These are phyloP conservation scores for Trametes meyenii DNA, from an alignment of 768 basidiomycete genomes.

Conservation along the genomic window DNA sequence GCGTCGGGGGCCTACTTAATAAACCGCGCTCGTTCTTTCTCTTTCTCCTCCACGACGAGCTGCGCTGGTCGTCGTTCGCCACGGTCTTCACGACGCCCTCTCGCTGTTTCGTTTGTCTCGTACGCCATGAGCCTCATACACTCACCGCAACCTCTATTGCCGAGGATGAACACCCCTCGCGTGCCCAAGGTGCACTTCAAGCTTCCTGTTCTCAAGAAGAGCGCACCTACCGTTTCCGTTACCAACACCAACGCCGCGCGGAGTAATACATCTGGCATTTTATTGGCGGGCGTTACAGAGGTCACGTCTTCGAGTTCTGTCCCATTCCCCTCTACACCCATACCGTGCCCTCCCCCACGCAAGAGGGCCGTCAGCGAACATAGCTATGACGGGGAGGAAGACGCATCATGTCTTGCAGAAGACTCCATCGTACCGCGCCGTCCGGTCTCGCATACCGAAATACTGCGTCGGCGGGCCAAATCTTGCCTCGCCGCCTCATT, in stretches of 20 bases:
- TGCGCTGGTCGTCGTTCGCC: conserved; percentile 23
- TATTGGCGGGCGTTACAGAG: not conserved
- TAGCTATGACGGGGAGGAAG: conserved; percentile 23
- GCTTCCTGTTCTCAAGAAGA: conserved; percentile 32
- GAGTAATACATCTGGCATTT: conserved; percentile 1
- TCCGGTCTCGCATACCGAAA: conserved; percentile 22
- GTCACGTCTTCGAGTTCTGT: conserved; percentile 28
- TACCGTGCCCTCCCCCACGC: conserved; percentile 22
- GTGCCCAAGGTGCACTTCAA: conserved; percentile 23
- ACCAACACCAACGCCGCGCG: conserved; percentile 37
- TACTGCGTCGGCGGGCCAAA: conserved; percentile 38
- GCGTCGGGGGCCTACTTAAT: conserved; percentile 9
- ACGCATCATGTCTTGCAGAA: not conserved
- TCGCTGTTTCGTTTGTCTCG: not conserved
- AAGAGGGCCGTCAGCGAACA: conserved; percentile 20
- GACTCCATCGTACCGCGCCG: not conserved
- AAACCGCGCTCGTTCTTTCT: not conserved
- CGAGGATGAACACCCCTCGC: conserved; percentile 16
- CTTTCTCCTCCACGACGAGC: conserved; percentile 16
- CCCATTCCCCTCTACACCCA: conserved; percentile 41
- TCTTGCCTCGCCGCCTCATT: conserved; percentile 33
- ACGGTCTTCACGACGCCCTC: conserved; percentile 5
- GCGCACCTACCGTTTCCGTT: conserved; percentile 42
- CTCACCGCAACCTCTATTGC: conserved; percentile 11
- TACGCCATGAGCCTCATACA: conserved; percentile 15